phyloP scores from a whole-genome alignment of 1,284 basidiomycete genomes.

The Leccinum fuscescens region DNA sequence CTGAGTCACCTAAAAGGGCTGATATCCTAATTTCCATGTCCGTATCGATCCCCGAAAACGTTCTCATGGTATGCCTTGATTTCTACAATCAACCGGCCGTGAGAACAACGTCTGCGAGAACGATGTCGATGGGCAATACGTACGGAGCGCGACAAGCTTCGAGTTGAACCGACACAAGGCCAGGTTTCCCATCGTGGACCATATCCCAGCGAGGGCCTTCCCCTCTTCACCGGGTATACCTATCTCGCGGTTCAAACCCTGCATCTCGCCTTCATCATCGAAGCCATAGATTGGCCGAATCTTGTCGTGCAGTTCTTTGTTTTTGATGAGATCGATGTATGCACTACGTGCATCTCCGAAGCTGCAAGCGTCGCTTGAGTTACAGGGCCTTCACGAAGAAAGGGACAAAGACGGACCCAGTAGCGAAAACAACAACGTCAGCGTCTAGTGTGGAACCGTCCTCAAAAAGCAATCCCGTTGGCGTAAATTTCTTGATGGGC shows the following conservation, averaged over 20 bases:
- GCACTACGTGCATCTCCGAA: slow-evolving; percentile 28
- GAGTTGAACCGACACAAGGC: slow-evolving; percentile 40
- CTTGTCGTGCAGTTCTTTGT: slow-evolving; percentile 28
- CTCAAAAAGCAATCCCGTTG: slow-evolving; percentile 58
- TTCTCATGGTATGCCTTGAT: slow-evolving; percentile 61
- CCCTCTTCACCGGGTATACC: slow-evolving; percentile 42
- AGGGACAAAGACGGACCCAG: slow-evolving; percentile 38
- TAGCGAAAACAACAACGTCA: slow-evolving; percentile 64
- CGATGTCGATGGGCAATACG: slow-evolving; percentile 10
- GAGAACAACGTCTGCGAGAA: neutral
- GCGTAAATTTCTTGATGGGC: slow-evolving; percentile 52
- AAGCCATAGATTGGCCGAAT: slow-evolving; percentile 57
- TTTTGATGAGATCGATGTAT: slow-evolving; percentile 25
- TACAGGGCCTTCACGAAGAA: slow-evolving; percentile 12
- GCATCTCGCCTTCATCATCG: slow-evolving; percentile 63
- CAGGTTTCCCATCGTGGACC: slow-evolving; percentile 39
- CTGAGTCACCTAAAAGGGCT: too few relatives aligned
- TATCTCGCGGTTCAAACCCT: slow-evolving; percentile 50
- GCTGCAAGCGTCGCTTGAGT: slow-evolving; percentile 33
- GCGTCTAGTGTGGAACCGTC: slow-evolving; percentile 63
- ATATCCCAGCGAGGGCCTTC: slow-evolving; percentile 45
- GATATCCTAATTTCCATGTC: neutral
- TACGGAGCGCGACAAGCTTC: slow-evolving; percentile 41
- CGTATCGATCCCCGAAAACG: slow-evolving; percentile 44
- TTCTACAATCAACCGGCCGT: slow-evolving; percentile 44